Percentiles rank a stretch among this genome's conserved stretches.
phyloP scores from a whole-genome alignment of 148 eudicot genomes.

The Vaccinium corymbosum region DNA sequence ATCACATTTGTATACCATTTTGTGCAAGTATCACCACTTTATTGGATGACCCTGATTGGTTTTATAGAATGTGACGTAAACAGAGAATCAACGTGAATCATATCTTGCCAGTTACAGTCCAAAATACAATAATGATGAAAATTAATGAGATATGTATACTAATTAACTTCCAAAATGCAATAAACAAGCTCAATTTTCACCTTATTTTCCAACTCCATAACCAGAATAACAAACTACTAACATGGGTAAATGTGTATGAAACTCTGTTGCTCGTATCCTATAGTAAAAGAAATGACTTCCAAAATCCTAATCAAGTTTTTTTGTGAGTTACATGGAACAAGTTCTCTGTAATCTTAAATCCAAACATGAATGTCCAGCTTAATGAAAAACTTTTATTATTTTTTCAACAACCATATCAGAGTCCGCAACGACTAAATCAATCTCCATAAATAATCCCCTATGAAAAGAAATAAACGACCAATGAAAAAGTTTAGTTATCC shows the following conservation, averaged over 20 bases:
- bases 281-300: not conserved
- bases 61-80: not conserved
- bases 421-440: not conserved
- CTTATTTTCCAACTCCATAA: not conserved
- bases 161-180: not conserved
- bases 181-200: not conserved
- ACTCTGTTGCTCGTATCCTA: not conserved
- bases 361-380: too few species aligned
- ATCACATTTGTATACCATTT: not conserved
- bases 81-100: not conserved
- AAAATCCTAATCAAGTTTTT: not conserved
- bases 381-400: too few species aligned
- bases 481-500: too few species aligned
- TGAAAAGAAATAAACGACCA: not conserved
- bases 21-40: not conserved
- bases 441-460: not conserved
- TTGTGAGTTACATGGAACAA: too few species aligned
- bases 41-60: not conserved
- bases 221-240: not conserved
- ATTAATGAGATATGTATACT: not conserved
- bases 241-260: not conserved
- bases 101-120: not conserved
- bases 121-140: not conserved
- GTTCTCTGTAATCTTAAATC: too few species aligned
- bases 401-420: not conserved